phyloP scores from a whole-genome alignment of 495 filamentous ascomycete genomes.

The Xylaria sp. region DNA sequence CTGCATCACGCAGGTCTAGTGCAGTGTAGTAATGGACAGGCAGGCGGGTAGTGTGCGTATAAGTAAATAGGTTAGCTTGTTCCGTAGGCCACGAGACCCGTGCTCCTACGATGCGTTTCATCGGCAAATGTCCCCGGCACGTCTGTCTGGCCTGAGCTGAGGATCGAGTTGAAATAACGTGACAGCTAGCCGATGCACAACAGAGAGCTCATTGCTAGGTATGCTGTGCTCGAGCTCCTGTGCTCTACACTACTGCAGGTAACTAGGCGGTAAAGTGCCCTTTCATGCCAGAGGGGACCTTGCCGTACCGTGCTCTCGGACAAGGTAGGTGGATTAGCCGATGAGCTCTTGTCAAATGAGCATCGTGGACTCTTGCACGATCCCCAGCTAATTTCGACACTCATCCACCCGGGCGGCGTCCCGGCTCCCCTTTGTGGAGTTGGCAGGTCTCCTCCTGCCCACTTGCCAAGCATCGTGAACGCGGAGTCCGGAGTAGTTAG shows the following conservation, averaged over 20 bases:
- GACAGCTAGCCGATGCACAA: constrained; percentile 14
- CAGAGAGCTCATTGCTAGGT: too few relatives aligned
- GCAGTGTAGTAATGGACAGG: constrained; percentile 8
- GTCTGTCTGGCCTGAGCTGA: too few relatives aligned
- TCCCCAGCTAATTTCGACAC: neutral
- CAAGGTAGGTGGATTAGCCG: neutral
- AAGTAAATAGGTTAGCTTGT: too few relatives aligned
- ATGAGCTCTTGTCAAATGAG: constrained; percentile 7
- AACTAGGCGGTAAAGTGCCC: constrained; percentile 9
- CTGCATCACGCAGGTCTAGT: neutral
- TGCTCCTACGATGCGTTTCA: neutral
- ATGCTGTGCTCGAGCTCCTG: too few relatives aligned
- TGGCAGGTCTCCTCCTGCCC: constrained; percentile 2
- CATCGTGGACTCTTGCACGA: constrained; percentile 6
- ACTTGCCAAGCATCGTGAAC: constrained; percentile 26
- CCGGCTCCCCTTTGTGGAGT: constrained; percentile 19
- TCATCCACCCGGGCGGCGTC: constrained; percentile 12
- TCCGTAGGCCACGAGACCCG: neutral
- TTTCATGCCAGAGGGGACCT: too few relatives aligned
- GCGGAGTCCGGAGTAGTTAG: constrained; percentile 17
- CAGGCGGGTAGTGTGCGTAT: too few relatives aligned
- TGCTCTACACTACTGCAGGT: constrained; percentile 12
- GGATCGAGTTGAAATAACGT: constrained; percentile 6
- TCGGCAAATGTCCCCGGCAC: constrained; percentile 13
- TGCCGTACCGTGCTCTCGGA: constrained; percentile 10